Evolutionary conservation across 2,329 filamentous ascomycete species (phyloP).

Genomic region (Metarhizium robertsii): DNA sequence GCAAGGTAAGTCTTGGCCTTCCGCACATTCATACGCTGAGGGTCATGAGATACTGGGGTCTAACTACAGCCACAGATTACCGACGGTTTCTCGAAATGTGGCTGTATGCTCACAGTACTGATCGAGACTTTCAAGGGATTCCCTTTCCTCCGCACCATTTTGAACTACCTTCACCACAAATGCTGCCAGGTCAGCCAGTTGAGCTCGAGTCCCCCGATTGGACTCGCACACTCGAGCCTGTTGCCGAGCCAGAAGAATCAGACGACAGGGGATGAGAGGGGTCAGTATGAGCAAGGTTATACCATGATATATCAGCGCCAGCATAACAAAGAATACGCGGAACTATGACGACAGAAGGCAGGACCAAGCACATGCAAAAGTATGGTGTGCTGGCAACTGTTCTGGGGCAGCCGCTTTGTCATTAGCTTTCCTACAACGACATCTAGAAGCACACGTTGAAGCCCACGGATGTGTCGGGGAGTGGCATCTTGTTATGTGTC

Average conservation of each 20-base stretch:
- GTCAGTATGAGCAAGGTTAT: not conserved
- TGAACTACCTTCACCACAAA: constrained; percentile 37
- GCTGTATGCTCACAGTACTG: constrained; percentile 34
- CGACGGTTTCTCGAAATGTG: constrained; percentile 36
- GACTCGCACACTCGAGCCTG: constrained; percentile 5
- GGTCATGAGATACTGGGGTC: not conserved
- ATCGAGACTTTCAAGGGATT: constrained; percentile 35
- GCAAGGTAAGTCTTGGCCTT: constrained; percentile 27
- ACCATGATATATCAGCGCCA: not conserved
- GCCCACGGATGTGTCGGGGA: not conserved
- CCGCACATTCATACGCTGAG: too few relatives aligned
- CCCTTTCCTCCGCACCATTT: constrained; percentile 35
- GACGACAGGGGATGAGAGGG: constrained; percentile 1
- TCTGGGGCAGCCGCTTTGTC: not conserved
- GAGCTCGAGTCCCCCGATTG: constrained; percentile 3
- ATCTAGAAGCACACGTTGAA: not conserved
- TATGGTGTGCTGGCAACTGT: not conserved
- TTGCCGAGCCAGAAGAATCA: constrained; percentile 1
- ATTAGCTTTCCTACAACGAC: not conserved
- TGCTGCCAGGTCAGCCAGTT: constrained; percentile 21
- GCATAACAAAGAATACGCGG: not conserved
- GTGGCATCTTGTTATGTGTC: not conserved
- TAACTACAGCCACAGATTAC: constrained; percentile 26
- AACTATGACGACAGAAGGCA: not conserved
- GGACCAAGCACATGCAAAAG: not conserved